Conservation (phyloP, 2,329 filamentous ascomycete genomes). For the Falciphora oryzae region DNA sequence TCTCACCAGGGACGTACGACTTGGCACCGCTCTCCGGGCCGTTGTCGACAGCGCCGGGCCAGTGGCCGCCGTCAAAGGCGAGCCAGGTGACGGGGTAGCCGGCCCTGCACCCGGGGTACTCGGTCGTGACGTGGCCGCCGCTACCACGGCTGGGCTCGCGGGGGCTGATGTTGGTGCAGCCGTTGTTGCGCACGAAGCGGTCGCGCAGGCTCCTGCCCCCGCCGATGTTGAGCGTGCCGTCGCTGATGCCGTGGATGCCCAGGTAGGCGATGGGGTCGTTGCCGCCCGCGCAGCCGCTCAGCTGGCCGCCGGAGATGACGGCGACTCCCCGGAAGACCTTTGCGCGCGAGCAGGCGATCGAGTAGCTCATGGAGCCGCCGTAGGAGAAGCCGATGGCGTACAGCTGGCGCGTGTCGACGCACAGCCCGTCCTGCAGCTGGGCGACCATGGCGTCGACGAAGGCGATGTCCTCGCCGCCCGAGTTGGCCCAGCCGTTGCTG, state of each 20-base stretch:
- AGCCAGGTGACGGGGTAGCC: constrained; percentile 29
- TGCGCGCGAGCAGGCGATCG: constrained; percentile 35
- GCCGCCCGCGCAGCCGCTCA: constrained; percentile 7
- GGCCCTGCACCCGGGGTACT: constrained; percentile 22
- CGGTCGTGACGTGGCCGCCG: constrained; percentile 16
- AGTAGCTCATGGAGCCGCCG: constrained; percentile 36
- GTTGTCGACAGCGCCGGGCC: background rate
- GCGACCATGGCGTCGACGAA: constrained; percentile 34
- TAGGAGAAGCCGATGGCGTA: constrained; percentile 40
- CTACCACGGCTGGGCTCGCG: constrained; percentile 10
- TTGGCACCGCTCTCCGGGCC: background rate
- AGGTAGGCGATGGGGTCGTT: constrained; percentile 5
- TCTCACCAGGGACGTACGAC: constrained; percentile 1
- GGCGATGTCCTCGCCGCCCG: constrained; percentile 32
- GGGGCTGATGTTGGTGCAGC: constrained; percentile 20
- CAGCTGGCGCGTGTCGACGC: constrained; percentile 33
- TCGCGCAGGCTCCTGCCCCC: constrained; percentile 28
- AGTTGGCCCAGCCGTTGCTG: constrained; percentile 37
- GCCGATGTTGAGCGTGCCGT: constrained; percentile 25
- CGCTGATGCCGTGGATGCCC: constrained; percentile 17
- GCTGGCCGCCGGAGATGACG: background rate
- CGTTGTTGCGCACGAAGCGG: constrained; percentile 31
- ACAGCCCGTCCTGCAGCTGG: constrained; percentile 32
- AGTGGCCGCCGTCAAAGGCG: constrained; percentile 25
- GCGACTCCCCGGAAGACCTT: constrained; percentile 27